Conservation (phyloP, 306 rosid genomes). For the Cucurbita argyrosperma region DNA sequence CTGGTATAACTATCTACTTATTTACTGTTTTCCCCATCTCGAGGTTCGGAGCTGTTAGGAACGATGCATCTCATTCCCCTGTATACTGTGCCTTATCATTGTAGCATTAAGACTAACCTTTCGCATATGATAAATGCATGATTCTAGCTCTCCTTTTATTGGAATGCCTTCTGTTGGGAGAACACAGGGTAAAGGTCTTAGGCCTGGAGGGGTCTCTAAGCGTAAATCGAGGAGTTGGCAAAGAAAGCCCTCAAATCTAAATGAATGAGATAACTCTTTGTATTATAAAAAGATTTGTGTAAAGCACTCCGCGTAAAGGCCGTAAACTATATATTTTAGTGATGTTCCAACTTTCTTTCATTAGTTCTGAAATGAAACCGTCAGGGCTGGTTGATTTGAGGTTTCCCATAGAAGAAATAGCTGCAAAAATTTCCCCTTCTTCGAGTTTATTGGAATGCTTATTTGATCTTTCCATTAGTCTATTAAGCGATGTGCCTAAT, state of each 20-base stretch:
- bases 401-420: neutral
- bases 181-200: too few relatives aligned
- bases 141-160: neutral
- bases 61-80: neutral
- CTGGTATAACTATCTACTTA: conserved; percentile 16
- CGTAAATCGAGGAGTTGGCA: too few relatives aligned
- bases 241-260: too few relatives aligned
- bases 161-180: too few relatives aligned
- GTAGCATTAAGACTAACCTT: neutral
- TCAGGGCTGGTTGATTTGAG: neutral
- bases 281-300: too few relatives aligned
- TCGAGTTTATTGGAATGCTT: neutral
- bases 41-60: neutral
- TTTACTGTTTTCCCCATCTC: neutral
- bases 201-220: too few relatives aligned
- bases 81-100: neutral
- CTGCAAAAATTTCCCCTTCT: neutral
- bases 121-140: neutral
- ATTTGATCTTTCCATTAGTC: neutral
- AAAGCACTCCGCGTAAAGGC: too few relatives aligned
- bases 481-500: neutral
- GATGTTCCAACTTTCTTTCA: too few relatives aligned
- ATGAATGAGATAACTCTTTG: too few relatives aligned
- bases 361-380: neutral
- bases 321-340: too few relatives aligned